Evolutionary conservation across 345 rosid genomes (phyloP).

Genomic region (Heritiera littoralis): DNA sequence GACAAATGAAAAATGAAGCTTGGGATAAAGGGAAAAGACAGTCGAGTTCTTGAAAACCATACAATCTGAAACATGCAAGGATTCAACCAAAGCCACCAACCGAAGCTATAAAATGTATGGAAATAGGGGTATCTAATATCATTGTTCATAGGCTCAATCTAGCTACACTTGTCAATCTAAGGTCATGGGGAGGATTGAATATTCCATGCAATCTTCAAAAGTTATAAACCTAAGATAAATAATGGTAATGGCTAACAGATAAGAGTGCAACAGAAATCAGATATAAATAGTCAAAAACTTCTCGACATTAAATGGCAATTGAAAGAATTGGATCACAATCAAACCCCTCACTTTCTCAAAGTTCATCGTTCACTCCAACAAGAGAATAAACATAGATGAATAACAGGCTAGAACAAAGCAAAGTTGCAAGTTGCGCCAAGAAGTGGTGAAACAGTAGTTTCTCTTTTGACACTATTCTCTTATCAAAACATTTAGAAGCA

Average conservation of each 20-base stretch:
- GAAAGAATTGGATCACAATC: conserved; percentile 41
- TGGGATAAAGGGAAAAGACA: neutral
- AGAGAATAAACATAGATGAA: conserved; percentile 36
- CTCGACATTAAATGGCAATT: conserved; percentile 21
- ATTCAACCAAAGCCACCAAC: neutral
- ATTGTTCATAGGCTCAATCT: neutral
- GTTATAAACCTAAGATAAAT: neutral
- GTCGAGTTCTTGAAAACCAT: neutral
- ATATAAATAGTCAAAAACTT: conserved; percentile 11
- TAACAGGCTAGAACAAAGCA: conserved; percentile 35
- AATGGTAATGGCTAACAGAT: neutral
- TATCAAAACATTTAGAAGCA: conserved; percentile 61
- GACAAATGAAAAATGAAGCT: neutral
- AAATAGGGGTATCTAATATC: neutral
- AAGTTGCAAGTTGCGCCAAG: conserved; percentile 34
- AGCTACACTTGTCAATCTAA: no score
- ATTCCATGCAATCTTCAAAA: neutral
- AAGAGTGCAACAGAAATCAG: neutral
- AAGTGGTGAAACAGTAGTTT: conserved; percentile 18
- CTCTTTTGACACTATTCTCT: conserved; percentile 28
- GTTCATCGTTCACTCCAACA: conserved; percentile 46
- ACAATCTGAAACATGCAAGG: neutral
- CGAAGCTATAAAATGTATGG: neutral
- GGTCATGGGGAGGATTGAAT: neutral
- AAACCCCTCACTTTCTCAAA: conserved; percentile 39